phyloP scores from a whole-genome alignment of 495 filamentous ascomycete genomes.

The Acidiella bohemica region DNA sequence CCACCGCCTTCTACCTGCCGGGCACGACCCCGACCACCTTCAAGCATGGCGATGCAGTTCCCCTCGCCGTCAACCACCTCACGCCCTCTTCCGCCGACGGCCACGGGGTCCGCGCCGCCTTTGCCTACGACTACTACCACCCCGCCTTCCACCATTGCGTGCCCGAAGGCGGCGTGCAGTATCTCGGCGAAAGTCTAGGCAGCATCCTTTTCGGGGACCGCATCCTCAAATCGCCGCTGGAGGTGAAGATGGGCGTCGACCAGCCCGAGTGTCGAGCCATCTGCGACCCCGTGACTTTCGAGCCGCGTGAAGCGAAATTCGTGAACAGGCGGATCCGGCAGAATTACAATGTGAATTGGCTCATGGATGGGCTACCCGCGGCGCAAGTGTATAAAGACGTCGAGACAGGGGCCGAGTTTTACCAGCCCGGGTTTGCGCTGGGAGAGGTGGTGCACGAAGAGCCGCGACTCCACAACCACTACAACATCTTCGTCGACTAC shows the following conservation, averaged over 20 bases:
- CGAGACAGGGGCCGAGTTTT: conserved; percentile 60
- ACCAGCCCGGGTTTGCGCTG: conserved; percentile 76
- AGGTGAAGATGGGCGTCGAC: conserved; percentile 70
- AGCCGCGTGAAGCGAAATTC: conserved; percentile 55
- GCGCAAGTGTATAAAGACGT: conserved; percentile 63
- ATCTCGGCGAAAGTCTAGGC: conserved; percentile 75
- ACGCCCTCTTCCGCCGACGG: conserved; percentile 66
- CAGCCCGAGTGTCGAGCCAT: conserved; percentile 64
- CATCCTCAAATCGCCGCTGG: conserved; percentile 81
- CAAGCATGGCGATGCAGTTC: conserved; percentile 57
- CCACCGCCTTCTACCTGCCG: conserved; percentile 83
- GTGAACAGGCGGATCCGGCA: conserved; percentile 69
- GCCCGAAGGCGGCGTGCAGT: conserved; percentile 57
- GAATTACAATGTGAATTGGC: conserved; percentile 84
- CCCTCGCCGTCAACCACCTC: conserved; percentile 81
- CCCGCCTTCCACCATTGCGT: conserved; percentile 72
- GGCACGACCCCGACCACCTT: conserved; percentile 94
- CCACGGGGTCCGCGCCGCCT: conserved; percentile 70
- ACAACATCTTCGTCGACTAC: conserved; percentile 86
- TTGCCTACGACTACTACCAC: conserved; percentile 93
- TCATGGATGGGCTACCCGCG: conserved; percentile 85
- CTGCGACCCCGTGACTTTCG: conserved; percentile 53
- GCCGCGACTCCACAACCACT: conserved; percentile 74
- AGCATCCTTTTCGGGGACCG: conserved; percentile 95
- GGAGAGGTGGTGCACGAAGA: conserved; percentile 41